These are phyloP conservation scores for barrel medic (Medicago truncatula) DNA, from an alignment of 306 rosid species.

Conservation along the genomic window MtrunA17r5.0-ANR NC_053046.1:9587501-9588000, in stretches of 20 bases:
- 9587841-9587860: slow-evolving; percentile 40
- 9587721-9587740: slow-evolving; percentile 94
- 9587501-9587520: slow-evolving; percentile 12
- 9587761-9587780: slow-evolving; percentile 26
- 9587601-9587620: slow-evolving; percentile 40
- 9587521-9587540: neutral
- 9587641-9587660: slow-evolving; percentile 86
- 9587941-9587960: slow-evolving; percentile 93
- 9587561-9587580: slow-evolving; percentile 9
- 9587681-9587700: slow-evolving; percentile 93
- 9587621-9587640: slow-evolving; percentile 67
- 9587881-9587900: slow-evolving; percentile 89
- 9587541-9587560: neutral
- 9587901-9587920: slow-evolving; percentile 94
- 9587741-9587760: slow-evolving; percentile 15
- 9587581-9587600: neutral
- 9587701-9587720: slow-evolving; percentile 98
- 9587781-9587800: slow-evolving; percentile 13
- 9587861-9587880: slow-evolving; percentile 62
- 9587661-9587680: slow-evolving; percentile 96
- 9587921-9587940: slow-evolving; percentile 92
- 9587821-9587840: too few species aligned
- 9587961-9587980: slow-evolving; percentile 82
- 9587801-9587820: too few species aligned
- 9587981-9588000: slow-evolving; percentile 72